phyloP scores from a whole-genome alignment of 108 stramenopile species.

The Pseudonitzschia pungens region DNA sequence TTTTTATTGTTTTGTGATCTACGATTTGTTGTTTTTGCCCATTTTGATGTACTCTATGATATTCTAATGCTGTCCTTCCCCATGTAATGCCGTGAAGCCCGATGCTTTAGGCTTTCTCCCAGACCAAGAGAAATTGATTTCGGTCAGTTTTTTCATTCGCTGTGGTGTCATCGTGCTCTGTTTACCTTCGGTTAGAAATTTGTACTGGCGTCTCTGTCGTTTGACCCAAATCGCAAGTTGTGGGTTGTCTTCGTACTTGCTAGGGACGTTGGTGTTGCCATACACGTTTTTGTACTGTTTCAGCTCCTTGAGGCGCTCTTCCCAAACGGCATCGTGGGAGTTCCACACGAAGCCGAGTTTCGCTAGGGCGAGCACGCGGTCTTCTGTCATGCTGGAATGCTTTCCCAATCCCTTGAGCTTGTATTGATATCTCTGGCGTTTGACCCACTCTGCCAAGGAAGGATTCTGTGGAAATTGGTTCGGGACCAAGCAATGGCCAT shows the following conservation, averaged over 20 bases:
- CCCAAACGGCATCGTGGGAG: constrained; percentile 36
- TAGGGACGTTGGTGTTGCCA: constrained; percentile 38
- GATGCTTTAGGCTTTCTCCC: constrained; percentile 15
- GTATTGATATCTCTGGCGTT: constrained; percentile 43
- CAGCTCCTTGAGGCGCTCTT: constrained; percentile 34
- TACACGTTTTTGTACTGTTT: constrained; percentile 19
- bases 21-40: too few species aligned
- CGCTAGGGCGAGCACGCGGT: constrained; percentile 44
- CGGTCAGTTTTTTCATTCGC: constrained; percentile 38
- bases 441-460: constrained; percentile 46
- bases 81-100: not conserved
- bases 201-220: constrained; percentile 44
- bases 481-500: constrained; percentile 41
- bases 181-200: constrained; percentile 41
- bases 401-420: constrained; percentile 26
- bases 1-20: too few species aligned
- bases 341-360: constrained; percentile 60
- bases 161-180: constrained; percentile 45
- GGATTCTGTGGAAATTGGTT: constrained; percentile 38
- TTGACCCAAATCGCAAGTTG: constrained; percentile 47
- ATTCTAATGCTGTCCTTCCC: not conserved
- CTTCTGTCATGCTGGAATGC: constrained; percentile 47
- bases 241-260: constrained; percentile 27
- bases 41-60: too few species aligned
- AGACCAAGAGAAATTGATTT: constrained; percentile 52